These are phyloP conservation scores for Phaseolus coccineus DNA, from an alignment of 331 rosid species.

Conservation along the genomic window DNA sequence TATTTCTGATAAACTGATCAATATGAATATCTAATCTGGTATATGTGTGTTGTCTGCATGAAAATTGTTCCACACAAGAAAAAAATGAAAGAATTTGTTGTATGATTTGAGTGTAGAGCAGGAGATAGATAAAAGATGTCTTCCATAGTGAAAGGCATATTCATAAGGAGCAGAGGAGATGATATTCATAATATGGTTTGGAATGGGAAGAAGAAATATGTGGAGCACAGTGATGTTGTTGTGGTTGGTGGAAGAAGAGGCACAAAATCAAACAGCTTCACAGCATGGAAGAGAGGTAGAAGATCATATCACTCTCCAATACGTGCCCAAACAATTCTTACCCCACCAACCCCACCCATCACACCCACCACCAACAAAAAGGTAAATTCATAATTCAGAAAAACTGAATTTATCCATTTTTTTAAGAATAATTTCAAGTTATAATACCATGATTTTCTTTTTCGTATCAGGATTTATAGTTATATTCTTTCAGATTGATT, in stretches of 20 bases:
- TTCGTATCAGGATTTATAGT: too few relatives aligned
- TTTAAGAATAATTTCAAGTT: too few relatives aligned
- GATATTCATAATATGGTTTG: conserved; percentile 44
- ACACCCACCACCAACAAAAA: conserved; percentile 44
- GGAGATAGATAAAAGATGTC: conserved; percentile 49
- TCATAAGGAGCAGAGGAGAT: conserved; percentile 56
- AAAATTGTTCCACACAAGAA: neutral
- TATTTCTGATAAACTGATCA: neutral
- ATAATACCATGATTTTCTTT: too few relatives aligned
- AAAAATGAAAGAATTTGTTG: neutral
- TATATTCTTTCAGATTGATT: too few relatives aligned
- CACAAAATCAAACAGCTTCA: conserved; percentile 31
- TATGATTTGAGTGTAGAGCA: neutral
- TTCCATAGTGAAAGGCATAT: conserved; percentile 65
- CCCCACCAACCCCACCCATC: conserved; percentile 71
- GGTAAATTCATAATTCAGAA: conserved; percentile 5
- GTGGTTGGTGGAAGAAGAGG: conserved; percentile 20
- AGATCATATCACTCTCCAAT: conserved; percentile 38
- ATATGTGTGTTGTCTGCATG: neutral
- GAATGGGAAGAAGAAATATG: conserved; percentile 37
- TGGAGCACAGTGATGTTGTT: neutral
- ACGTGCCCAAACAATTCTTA: conserved; percentile 57
- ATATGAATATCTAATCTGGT: conserved; percentile 12
- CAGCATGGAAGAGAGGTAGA: conserved; percentile 41
- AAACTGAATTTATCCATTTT: too few relatives aligned